These are phyloP conservation scores for Lentinula raphanica DNA, from an alignment of 768 basidiomycete genomes.

Conservation along the genomic window DNA sequence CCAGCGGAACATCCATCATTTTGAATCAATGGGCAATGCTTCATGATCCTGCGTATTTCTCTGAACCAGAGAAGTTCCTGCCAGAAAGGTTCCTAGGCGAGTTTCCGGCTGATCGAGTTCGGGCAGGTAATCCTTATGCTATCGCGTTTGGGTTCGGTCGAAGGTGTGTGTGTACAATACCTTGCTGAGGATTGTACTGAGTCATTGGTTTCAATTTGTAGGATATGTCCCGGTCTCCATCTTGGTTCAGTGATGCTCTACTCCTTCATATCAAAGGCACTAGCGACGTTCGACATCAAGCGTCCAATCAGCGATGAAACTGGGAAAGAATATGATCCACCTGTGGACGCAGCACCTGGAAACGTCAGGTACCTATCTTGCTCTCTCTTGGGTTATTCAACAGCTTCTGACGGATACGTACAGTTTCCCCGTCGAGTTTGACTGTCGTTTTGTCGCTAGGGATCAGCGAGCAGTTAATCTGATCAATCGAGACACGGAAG, in stretches of 20 bases:
- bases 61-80: neutral
- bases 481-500: neutral
- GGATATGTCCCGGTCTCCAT: slow-evolving; percentile 1
- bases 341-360: neutral
- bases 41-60: neutral
- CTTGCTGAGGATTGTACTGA: neutral
- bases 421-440: neutral
- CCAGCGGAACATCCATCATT: slow-evolving; percentile 22
- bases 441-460: neutral
- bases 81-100: slow-evolving; percentile 1
- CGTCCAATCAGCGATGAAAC: neutral
- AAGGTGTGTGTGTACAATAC: neutral
- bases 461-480: neutral
- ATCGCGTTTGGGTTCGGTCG: neutral
- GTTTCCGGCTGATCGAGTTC: neutral
- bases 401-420: neutral
- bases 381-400: neutral
- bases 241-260: neutral
- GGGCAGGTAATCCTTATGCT: slow-evolving; percentile 1
- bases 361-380: neutral
- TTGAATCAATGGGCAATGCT: slow-evolving; percentile 25
- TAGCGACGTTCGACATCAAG: slow-evolving; percentile 1
- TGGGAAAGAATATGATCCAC: neutral
- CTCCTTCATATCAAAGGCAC: neutral
- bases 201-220: neutral